phyloP scores from a whole-genome alignment of 2,329 filamentous ascomycete species.

The Tympanopsis confertula region DNA sequence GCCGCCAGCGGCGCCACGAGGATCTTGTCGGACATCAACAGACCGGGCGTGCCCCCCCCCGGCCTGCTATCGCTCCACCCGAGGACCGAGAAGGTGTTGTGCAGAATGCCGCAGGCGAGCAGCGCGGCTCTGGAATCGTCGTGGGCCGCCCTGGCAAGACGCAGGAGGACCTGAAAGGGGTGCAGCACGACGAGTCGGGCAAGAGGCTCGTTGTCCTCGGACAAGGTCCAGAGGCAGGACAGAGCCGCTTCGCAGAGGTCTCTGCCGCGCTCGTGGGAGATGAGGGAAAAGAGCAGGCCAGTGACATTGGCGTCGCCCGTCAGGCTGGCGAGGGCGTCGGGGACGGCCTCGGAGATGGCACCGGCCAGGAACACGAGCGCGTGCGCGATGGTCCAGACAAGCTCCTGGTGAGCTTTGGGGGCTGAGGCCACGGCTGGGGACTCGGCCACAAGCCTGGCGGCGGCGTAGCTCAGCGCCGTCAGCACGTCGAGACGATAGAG shows the following conservation, averaged over 20 bases:
- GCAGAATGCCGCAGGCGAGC: slow-evolving; percentile 47
- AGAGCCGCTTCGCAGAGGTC: slow-evolving; percentile 32
- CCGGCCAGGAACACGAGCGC: slow-evolving; percentile 40
- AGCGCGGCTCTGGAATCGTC: slow-evolving; percentile 37
- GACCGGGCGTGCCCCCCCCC: slow-evolving; percentile 30
- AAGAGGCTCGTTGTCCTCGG: slow-evolving; percentile 45
- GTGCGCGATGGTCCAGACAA: slow-evolving; percentile 39
- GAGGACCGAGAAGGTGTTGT: slow-evolving; percentile 46
- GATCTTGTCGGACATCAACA: slow-evolving; percentile 34
- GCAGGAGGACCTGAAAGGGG: slow-evolving; percentile 35
- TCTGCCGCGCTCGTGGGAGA: slow-evolving; percentile 21
- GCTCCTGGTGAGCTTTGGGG: slow-evolving; percentile 38
- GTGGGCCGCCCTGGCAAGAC: slow-evolving; percentile 28
- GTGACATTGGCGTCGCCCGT: slow-evolving; percentile 34
- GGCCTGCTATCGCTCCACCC: slow-evolving; percentile 39
- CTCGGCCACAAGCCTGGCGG: slow-evolving; percentile 7
- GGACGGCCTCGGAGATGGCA: slow-evolving; percentile 43
- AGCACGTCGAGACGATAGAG: slow-evolving; percentile 50
- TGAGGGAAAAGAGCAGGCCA: slow-evolving; percentile 41
- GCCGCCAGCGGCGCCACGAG: slow-evolving; percentile 32
- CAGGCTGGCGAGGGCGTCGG: slow-evolving; percentile 46
- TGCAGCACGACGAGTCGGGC: slow-evolving; percentile 32
- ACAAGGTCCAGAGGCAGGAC: slow-evolving; percentile 42
- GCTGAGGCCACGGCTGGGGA: slow-evolving; percentile 6
- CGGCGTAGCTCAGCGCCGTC: slow-evolving; percentile 45